phyloP scores from a whole-genome alignment of 2,329 filamentous ascomycete species.

The Fusarium liriodendri region DNA sequence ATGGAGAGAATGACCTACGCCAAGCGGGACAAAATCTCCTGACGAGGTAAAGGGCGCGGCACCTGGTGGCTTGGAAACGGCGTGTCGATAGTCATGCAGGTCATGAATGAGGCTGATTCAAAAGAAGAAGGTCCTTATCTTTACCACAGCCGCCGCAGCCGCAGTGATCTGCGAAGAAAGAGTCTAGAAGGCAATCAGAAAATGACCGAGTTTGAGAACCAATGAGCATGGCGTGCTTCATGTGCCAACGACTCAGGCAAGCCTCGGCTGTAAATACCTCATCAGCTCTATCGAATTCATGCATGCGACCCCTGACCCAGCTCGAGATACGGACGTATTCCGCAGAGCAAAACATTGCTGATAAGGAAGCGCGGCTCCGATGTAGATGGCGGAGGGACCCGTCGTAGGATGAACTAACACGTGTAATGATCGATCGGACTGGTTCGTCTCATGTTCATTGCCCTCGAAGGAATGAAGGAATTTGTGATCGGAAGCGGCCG shows the following conservation, averaged over 20 bases:
- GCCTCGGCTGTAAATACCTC: not conserved
- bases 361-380: not conserved
- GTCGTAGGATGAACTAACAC: not conserved
- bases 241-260: not conserved
- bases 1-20: slow-evolving; percentile 59
- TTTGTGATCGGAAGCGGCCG: not conserved
- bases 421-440: not conserved
- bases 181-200: not conserved
- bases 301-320: not conserved
- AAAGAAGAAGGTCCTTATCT: not conserved
- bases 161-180: not conserved
- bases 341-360: not conserved
- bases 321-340: not conserved
- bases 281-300: not conserved
- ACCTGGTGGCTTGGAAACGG: not conserved
- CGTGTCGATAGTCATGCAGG: not conserved
- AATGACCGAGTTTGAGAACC: not conserved
- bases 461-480: not conserved
- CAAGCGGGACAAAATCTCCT: not conserved
- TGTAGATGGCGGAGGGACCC: not conserved
- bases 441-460: not conserved
- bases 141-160: not conserved
- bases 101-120: not conserved
- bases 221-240: not conserved
- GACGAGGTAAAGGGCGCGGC: not conserved